Evolutionary conservation across 2,329 filamentous ascomycete species (phyloP), one percentile per base, ranked within the genome.

Genomic region (Lecanicillium sp.): DNA sequence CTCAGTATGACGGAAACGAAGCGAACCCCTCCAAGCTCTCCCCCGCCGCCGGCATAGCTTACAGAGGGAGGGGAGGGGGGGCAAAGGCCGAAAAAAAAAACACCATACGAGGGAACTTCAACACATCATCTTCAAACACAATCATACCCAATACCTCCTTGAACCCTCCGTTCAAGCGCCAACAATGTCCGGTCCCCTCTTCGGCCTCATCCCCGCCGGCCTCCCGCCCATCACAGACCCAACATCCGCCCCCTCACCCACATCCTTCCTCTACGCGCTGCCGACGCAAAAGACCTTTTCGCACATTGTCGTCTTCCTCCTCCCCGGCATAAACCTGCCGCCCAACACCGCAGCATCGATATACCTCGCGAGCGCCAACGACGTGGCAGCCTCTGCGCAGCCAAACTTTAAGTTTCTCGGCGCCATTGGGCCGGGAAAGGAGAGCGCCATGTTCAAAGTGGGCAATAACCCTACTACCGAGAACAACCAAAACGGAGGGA

Each of bases 381-480:
- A 59, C 48, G 57, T 66, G 35, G 57, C 65, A 22, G 48, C 56
- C 5, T 59, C 61, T 1, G 58, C 62, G 12, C 46, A 59, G 3
- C 57, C 63, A 4, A 75, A 81, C 33, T 94, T 94, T 65, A 79
- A 74, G 43, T 86, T 98, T 51, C 78, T 96, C 4, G 92, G 94
- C 45, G 92, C 82, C 35, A 80, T 98, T 40, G 89, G 85, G 2
- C 81, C 85, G 27, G 87, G 89, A 41, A 95, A 95, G 56, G 88
- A 92, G 50, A 90, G 83, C 48, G 87, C 89, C 27, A 84, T 96
- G 41, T 95, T 96, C 70, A 88, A 85, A 58, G 68, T 94, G 47
- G 71, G 68, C 22, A 42, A 36, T n/a, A 28, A 28, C 25, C 8
- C 25, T n/a, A n/a, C n/a, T n/a, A 13, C 8, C 25, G 25, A 28